Percentiles rank a stretch among this genome's conserved stretches.
Conservation (phyloP, 2,329 filamentous ascomycete genomes). For the Colletotrichum euphorbiae region DNA sequence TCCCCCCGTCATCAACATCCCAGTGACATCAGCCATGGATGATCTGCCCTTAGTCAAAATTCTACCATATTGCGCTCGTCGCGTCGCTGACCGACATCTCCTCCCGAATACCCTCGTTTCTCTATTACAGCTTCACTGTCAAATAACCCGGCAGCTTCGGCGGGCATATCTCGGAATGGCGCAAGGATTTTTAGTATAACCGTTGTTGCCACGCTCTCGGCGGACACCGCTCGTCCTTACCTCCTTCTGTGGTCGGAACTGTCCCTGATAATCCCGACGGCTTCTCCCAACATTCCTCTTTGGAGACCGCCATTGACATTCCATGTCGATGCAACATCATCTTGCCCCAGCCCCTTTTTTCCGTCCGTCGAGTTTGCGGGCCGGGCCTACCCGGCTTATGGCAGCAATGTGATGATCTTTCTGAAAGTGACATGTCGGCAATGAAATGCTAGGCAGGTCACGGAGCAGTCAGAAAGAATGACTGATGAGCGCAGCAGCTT, state of each 20-base stretch:
- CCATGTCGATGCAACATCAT: slow-evolving; percentile 6
- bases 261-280: slow-evolving; percentile 23
- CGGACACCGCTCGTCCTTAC: not conserved
- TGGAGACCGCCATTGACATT: slow-evolving; percentile 15
- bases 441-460: not conserved
- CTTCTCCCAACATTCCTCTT: slow-evolving; percentile 10
- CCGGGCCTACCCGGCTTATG: slow-evolving; percentile 38
- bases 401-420: slow-evolving; percentile 16
- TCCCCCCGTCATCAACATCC: slow-evolving; percentile 28
- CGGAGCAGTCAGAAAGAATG: not conserved
- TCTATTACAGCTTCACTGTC: slow-evolving; percentile 8
- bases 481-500: not conserved
- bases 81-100: not conserved
- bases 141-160: not conserved
- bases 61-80: slow-evolving; percentile 3
- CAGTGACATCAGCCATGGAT: slow-evolving; percentile 30
- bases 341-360: slow-evolving; percentile 5
- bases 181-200: not conserved
- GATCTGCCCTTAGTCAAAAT: not conserved
- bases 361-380: slow-evolving; percentile 20
- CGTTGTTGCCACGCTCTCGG: slow-evolving; percentile 2
- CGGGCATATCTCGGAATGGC: slow-evolving; percentile 2
- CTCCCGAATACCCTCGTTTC: slow-evolving; percentile 1
- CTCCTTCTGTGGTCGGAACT: not conserved
- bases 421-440: slow-evolving; percentile 20